Base-by-base conservation (phyloP, 345 rosid species). In the Lepidium didymum region DNA sequence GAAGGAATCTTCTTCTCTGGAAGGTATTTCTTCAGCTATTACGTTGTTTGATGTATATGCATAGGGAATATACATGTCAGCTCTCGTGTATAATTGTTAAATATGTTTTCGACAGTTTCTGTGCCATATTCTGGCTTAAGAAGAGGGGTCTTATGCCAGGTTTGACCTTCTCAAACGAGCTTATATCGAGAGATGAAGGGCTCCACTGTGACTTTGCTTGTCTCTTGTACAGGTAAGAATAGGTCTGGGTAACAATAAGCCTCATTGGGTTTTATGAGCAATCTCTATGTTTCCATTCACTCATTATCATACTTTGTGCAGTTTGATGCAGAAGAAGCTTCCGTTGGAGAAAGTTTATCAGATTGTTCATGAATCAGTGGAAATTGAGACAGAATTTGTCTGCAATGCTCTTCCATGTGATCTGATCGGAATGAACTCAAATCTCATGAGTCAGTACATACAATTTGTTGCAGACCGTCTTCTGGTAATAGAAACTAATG, bases 141-240 rank as follows among this genome's bases (percentile, higher is more conserved):
- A 92, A 90, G 89, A 84, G 98, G 74, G 96, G 96, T 74, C 72
- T 90, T 62, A 90, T 92, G 98, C 96, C 98, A 4, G 98, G 97
- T 66, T 82, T 92, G 78, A 90, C 92, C 34, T 92, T 90, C 73
- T 92, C 96, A 18, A 92, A 92, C 56, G 98, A 92, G 80, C 90
- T 90, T 69, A 90, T 92, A 72, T 88, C 97, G 44, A 84, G 96
- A 81, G 98, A 92, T 1, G 96, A 90, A 76, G 98, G 98, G 1
- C 86, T 92, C 18, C 97, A 88, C 64, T 92, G 97, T 78, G 97
- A 92, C 80, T 92, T 92, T 63, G 97, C 98, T 79, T 92, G 98
- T 77, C 86, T 88, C 73, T 68, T 92, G 58, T 90, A 90, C 79
- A 84, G 89, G 98, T 89, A 23, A 41, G 9, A 40, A n/a, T 35